Evolutionary conservation across 75 land plant species (phyloP).

Genomic region (Selaginella moellendorffii): DNA sequence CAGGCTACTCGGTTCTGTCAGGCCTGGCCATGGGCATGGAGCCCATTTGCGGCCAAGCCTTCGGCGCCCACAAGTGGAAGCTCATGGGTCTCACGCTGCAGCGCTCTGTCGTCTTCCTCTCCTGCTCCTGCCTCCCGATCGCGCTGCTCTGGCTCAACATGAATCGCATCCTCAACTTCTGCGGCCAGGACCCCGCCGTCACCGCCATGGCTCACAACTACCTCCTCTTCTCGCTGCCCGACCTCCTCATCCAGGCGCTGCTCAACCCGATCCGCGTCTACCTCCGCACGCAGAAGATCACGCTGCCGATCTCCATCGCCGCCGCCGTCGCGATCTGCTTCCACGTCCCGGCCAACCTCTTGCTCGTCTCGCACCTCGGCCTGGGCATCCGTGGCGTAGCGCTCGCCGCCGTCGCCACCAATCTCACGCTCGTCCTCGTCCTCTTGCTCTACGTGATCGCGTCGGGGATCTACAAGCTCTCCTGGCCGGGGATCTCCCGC

Average conservation of each 20-base stretch:
- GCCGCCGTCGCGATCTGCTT: conserved; percentile 28
- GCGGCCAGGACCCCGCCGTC: conserved; percentile 8
- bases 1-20: conserved; percentile 6
- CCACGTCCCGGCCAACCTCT: conserved; percentile 32
- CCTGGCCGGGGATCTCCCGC: conserved; percentile 21
- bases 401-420: conserved; percentile 30
- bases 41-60: conserved; percentile 8
- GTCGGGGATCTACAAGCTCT: conserved; percentile 24
- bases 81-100: conserved; percentile 7
- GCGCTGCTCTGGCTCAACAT: conserved; percentile 6
- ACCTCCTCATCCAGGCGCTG: conserved; percentile 2
- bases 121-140: background rate
- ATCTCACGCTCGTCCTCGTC: conserved; percentile 23
- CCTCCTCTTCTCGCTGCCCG: conserved; percentile 16
- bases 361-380: conserved; percentile 26
- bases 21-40: conserved; percentile 9
- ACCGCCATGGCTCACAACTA: conserved; percentile 18
- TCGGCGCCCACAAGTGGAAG: conserved; percentile 4
- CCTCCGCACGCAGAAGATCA: conserved; percentile 18
- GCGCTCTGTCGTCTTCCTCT: background rate
- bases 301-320: conserved; percentile 37
- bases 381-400: conserved; percentile 50
- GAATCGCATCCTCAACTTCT: conserved; percentile 1
- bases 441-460: conserved; percentile 25
- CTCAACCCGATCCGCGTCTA: background rate